phyloP scores from a whole-genome alignment of 352 stramenopile genomes.

The Pythium pyrilobum region DNA sequence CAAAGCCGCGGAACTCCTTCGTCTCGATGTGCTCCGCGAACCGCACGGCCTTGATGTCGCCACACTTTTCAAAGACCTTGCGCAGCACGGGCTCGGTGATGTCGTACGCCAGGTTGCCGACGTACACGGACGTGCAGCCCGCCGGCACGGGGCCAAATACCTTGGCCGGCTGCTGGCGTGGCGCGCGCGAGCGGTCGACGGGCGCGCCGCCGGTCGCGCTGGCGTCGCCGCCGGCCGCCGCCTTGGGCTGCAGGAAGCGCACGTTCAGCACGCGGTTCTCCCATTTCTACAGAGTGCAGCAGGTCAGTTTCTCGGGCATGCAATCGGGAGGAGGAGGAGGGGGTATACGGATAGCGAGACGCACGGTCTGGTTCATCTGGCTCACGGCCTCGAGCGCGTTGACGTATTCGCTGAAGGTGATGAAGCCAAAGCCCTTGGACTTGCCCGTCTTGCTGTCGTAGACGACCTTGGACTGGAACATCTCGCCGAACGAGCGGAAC shows the following conservation, averaged over 20 bases:
- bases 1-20: constrained; percentile 82
- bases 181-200: not conserved
- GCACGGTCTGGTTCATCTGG: constrained; percentile 62
- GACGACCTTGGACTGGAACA: constrained; percentile 86
- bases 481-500: constrained; percentile 71
- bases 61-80: constrained; percentile 77
- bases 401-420: constrained; percentile 79
- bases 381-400: constrained; percentile 73
- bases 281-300: constrained; percentile 60
- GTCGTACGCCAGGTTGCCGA: constrained; percentile 95
- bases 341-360: not conserved
- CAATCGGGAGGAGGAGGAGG: not conserved
- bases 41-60: constrained; percentile 71
- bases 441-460: constrained; percentile 59
- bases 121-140: constrained; percentile 91
- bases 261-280: constrained; percentile 78
- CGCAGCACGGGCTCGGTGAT: constrained; percentile 86
- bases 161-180: constrained; percentile 26
- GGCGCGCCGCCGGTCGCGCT: not conserved
- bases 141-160: constrained; percentile 64
- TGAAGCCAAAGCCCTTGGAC: constrained; percentile 77
- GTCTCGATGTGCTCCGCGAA: constrained; percentile 85
- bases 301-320: not conserved
- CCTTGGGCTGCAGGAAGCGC: constrained; percentile 77
- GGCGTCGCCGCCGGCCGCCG: constrained; percentile 1